These are phyloP conservation scores for Drechslerella dactyloides DNA, from an alignment of 2,329 filamentous ascomycete species.

Conservation along the genomic window DNA sequence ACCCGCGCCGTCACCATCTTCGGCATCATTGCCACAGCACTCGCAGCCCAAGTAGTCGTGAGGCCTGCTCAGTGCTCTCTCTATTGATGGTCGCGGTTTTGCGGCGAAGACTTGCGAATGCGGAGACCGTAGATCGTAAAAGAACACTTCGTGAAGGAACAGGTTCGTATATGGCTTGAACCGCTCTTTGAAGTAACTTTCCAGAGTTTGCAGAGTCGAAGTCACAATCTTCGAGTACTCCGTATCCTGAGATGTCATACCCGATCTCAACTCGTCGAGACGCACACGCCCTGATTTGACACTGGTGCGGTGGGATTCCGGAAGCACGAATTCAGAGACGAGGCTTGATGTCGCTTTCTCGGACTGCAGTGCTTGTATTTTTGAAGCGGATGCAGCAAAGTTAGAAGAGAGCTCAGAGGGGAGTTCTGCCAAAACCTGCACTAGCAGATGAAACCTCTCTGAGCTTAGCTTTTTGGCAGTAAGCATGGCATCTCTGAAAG, in stretches of 20 bases:
- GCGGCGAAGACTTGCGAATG: slow-evolving; percentile 74
- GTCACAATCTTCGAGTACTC: slow-evolving; percentile 72
- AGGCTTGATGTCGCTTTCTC: slow-evolving; percentile 54
- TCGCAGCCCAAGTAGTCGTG: slow-evolving; percentile 78
- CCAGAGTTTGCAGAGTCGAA: slow-evolving; percentile 63
- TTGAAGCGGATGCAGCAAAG: slow-evolving; percentile 12
- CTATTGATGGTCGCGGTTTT: slow-evolving; percentile 71
- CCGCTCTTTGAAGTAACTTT: slow-evolving; percentile 60
- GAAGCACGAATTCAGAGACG: slow-evolving; percentile 62
- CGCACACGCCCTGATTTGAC: slow-evolving; percentile 82
- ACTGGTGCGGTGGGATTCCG: slow-evolving; percentile 73
- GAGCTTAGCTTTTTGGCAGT: slow-evolving; percentile 33
- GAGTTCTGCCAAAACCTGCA: slow-evolving; percentile 23
- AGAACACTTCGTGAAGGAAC: slow-evolving; percentile 73
- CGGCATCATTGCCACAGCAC: slow-evolving; percentile 66
- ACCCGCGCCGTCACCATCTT: slow-evolving; percentile 54
- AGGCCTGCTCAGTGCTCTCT: slow-evolving; percentile 73
- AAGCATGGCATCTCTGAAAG: slow-evolving; percentile 46
- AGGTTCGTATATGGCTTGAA: slow-evolving; percentile 61
- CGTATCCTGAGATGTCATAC: slow-evolving; percentile 73
- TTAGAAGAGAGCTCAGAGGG: slow-evolving; percentile 21
- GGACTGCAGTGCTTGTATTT: slow-evolving; percentile 32
- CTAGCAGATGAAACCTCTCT: slow-evolving; percentile 32
- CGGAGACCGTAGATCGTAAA: slow-evolving; percentile 75
- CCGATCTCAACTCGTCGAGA: slow-evolving; percentile 74